A percentile compares a stretch with the other conserved stretches of the same genome.
Conservation (phyloP, 2,329 filamentous ascomycete species). For the Aspergillus brunneoviolaceus region DNA sequence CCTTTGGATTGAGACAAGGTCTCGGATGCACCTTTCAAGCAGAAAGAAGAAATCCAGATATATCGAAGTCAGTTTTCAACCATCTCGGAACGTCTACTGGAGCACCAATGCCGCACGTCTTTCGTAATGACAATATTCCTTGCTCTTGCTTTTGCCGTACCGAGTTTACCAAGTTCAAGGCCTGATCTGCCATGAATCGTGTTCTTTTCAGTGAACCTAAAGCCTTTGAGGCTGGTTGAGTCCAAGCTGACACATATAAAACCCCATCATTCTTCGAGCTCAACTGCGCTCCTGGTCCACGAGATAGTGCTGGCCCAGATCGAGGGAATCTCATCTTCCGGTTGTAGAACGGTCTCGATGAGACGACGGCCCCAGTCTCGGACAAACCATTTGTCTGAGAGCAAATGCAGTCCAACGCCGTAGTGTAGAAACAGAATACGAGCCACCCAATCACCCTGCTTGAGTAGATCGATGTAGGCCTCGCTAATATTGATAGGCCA, state of each 20-base stretch:
- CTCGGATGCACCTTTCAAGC: background rate
- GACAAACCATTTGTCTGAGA: conserved; percentile 35
- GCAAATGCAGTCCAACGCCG: conserved; percentile 31
- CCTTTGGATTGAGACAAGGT: background rate
- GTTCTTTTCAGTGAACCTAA: background rate
- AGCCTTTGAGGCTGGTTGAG: background rate
- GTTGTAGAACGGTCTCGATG: conserved; percentile 28
- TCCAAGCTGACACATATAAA: background rate
- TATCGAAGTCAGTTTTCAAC: background rate
- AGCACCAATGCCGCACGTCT: background rate
- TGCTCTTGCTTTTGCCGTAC: background rate
- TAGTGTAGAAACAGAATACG: conserved; percentile 33
- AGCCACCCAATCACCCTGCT: conserved; percentile 32
- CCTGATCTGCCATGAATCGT: background rate
- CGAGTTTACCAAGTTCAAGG: background rate
- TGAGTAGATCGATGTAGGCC: conserved; percentile 24
- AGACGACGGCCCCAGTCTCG: conserved; percentile 33
- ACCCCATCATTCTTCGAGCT: conserved; percentile 12
- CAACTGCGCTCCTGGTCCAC: conserved; percentile 29
- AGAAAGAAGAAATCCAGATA: background rate
- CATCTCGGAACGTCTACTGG: background rate
- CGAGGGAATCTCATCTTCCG: conserved; percentile 25
- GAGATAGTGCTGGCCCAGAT: conserved; percentile 29
- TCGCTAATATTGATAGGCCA: conserved; percentile 33
- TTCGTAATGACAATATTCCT: background rate